phyloP scores from a whole-genome alignment of 73 alveolate genomes.

The Paramecium caudatum region DNA sequence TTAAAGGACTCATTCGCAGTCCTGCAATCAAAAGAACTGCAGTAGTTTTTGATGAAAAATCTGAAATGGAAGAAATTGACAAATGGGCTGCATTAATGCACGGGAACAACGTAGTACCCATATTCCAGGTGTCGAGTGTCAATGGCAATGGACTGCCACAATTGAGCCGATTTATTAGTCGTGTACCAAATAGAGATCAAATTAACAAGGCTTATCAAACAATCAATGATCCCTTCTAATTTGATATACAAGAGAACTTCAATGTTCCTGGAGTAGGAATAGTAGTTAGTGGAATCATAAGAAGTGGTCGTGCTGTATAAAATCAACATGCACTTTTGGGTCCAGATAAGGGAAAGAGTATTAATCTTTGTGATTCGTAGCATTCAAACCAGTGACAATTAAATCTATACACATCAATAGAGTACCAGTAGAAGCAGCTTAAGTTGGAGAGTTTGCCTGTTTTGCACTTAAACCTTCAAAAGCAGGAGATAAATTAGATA shows the following conservation, averaged over 20 bases:
- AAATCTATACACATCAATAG: constrained; percentile 92
- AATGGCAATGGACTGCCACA: constrained; percentile 88
- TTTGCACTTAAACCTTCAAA: constrained; percentile 91
- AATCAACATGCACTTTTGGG: constrained; percentile 87
- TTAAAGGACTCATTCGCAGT: constrained; percentile 84
- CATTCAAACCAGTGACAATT: constrained; percentile 87
- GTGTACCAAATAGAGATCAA: constrained; percentile 80
- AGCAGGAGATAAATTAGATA: constrained; percentile 89
- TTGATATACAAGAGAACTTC: constrained; percentile 91
- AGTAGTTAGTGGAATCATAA: constrained; percentile 91
- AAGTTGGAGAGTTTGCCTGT: constrained; percentile 93
- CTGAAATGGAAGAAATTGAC: constrained; percentile 80
- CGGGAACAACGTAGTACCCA: constrained; percentile 84
- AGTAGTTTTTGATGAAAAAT: constrained; percentile 76
- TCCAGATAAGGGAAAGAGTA: constrained; percentile 87
- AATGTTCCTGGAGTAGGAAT: constrained; percentile 93
- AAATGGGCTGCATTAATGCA: constrained; percentile 80
- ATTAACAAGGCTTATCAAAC: constrained; percentile 79
- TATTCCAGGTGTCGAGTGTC: constrained; percentile 88
- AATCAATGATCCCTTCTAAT: constrained; percentile 90
- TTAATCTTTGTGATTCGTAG: background rate
- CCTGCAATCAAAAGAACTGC: constrained; percentile 92
- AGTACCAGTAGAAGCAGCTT: constrained; percentile 86
- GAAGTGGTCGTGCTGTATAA: constrained; percentile 87
- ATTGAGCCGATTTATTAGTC: constrained; percentile 81